Evolutionary conservation across 768 basidiomycete species (phyloP).

Genomic region (Tephrocybe sp.): DNA sequence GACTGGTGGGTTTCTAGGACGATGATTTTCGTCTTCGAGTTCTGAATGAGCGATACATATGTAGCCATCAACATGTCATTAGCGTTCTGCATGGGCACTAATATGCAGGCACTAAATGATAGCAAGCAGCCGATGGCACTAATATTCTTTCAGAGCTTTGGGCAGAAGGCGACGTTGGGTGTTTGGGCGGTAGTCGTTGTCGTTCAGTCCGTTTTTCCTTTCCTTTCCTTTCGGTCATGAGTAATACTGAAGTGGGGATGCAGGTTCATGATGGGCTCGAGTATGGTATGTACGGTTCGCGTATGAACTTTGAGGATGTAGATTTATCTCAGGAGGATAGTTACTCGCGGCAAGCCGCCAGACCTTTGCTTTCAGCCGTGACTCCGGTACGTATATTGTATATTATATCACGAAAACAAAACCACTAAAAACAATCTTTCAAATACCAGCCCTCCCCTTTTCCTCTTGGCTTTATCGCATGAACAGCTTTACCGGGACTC

Average conservation of each 20-base stretch:
- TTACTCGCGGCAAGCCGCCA: conserved; percentile 44
- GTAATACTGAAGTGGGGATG: no score
- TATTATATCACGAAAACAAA: background rate
- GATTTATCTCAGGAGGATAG: conserved; percentile 5
- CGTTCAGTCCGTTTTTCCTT: conserved; percentile 38
- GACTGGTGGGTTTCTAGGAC: conserved; percentile 52
- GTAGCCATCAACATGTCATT: conserved; percentile 60
- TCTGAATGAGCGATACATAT: background rate
- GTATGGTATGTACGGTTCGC: conserved; percentile 33
- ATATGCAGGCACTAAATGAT: conserved; percentile 39
- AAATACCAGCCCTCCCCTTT: conserved; percentile 52
- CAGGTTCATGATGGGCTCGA: conserved; percentile 58
- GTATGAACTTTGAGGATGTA: background rate
- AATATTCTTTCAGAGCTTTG: conserved; percentile 52
- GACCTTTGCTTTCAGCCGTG: conserved; percentile 69
- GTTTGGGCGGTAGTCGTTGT: conserved; percentile 39
- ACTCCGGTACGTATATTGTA: conserved; percentile 40
- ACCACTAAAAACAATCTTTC: background rate
- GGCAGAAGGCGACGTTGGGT: conserved; percentile 34
- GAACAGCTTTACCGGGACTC: conserved; percentile 49
- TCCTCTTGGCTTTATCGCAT: conserved; percentile 60
- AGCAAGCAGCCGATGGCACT: conserved; percentile 24
- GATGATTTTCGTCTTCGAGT: background rate
- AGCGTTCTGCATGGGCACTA: conserved; percentile 61
- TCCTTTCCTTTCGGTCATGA: background rate